Percentiles rank a stretch among this genome's conserved stretches.
Conservation (phyloP, 768 basidiomycete species). For the Kwoniella dendrophila region DNA sequence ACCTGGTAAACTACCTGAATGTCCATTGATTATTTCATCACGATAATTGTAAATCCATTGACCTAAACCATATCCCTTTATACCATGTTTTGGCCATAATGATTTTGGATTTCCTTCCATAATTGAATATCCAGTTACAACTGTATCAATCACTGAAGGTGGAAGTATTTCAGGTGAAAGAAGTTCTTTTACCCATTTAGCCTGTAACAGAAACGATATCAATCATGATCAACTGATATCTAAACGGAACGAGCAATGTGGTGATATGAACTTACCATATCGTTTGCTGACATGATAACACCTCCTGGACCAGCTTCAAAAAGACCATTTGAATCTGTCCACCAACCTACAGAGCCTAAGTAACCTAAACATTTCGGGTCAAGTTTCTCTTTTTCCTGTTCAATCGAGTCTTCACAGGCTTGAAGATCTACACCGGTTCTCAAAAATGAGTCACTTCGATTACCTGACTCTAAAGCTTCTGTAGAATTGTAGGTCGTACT, state of each 20-base stretch:
- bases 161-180: slow-evolving; percentile 38
- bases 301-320: slow-evolving; percentile 43
- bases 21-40: slow-evolving; percentile 32
- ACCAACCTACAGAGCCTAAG: slow-evolving; percentile 23
- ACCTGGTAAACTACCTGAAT: slow-evolving; percentile 44
- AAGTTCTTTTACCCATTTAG: slow-evolving; percentile 42
- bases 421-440: slow-evolving; percentile 18
- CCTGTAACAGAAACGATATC: slow-evolving; percentile 19
- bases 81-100: slow-evolving; percentile 13
- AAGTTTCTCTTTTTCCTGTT: not conserved
- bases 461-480: slow-evolving; percentile 26
- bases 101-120: not conserved
- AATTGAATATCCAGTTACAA: slow-evolving; percentile 10
- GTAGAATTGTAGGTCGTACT: slow-evolving; percentile 32
- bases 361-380: slow-evolving; percentile 24
- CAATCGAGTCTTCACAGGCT: slow-evolving; percentile 9
- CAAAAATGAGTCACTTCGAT: slow-evolving; percentile 28
- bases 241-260: not conserved
- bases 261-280: slow-evolving; percentile 38
- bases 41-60: slow-evolving; percentile 39
- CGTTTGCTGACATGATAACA: slow-evolving; percentile 31
- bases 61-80: slow-evolving; percentile 41
- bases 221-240: not conserved
- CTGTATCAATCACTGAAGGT: slow-evolving; percentile 9
- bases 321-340: slow-evolving; percentile 22